phyloP scores from a whole-genome alignment of 495 filamentous ascomycete species.

The Astrothelium macrocarpum region DNA sequence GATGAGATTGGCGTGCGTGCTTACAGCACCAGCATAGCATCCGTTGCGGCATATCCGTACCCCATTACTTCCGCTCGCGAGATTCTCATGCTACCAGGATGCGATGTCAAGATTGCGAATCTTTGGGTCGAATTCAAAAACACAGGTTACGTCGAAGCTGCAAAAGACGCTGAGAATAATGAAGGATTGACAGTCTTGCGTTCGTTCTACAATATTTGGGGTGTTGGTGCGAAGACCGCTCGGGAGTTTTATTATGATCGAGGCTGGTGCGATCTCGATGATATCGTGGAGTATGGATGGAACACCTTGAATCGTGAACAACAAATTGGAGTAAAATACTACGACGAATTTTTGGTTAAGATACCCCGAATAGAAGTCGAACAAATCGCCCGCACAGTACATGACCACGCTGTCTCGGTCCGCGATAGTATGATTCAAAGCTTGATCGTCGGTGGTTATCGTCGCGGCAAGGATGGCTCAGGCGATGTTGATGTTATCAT shows the following conservation, averaged over 20 bases:
- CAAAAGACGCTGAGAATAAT: constrained; percentile 53
- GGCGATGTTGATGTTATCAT: constrained; percentile 84
- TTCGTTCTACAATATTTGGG: constrained; percentile 75
- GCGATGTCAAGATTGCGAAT: constrained; percentile 66
- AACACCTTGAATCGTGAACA: constrained; percentile 60
- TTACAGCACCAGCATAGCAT: constrained; percentile 78
- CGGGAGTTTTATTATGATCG: constrained; percentile 69
- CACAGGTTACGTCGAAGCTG: constrained; percentile 51
- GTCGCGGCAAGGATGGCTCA: constrained; percentile 62
- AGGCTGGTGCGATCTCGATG: constrained; percentile 70
- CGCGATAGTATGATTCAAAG: constrained; percentile 50
- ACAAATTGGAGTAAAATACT: constrained; percentile 94
- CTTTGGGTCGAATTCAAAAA: constrained; percentile 69
- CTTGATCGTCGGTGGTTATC: constrained; percentile 74
- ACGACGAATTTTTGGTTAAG: constrained; percentile 66
- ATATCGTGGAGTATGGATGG: constrained; percentile 82
- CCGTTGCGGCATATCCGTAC: constrained; percentile 74
- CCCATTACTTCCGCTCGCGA: constrained; percentile 46
- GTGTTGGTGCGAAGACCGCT: constrained; percentile 76
- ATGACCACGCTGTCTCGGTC: constrained; percentile 49
- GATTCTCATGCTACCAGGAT: constrained; percentile 65
- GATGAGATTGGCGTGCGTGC: constrained; percentile 78
- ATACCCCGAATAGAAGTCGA: constrained; percentile 70
- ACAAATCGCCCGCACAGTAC: constrained; percentile 51
- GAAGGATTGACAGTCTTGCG: constrained; percentile 52